Base-by-base conservation (phyloP, 805 yeast species). In the Candida chilensis region DNA sequence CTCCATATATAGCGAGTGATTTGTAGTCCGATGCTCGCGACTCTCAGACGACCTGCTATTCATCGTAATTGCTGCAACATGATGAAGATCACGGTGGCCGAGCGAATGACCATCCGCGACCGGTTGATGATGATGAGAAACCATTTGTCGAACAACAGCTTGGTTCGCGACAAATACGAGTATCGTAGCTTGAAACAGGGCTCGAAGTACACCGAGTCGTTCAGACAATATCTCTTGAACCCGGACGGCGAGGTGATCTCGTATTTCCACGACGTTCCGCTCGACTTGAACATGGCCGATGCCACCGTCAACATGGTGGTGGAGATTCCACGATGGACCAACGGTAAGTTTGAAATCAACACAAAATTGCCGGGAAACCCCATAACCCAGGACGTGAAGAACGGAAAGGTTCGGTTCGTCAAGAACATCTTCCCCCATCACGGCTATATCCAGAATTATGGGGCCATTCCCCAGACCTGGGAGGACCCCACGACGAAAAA, bases 391-490 rank as follows among this genome's bases (percentile, higher is more conserved):
- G 98, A 92, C 64, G 84, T 94, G 53, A 92, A 92, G 71, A 90
- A 92, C 72, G 97, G 96, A 44, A 81, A 86, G 61, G 75, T 87
- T 51, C 78, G 97, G 67, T 92, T 80, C 47, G 97, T 92, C 37
- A 80, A 95, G 68, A 92, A 92, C 75, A 78, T 94, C 60, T 90
- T 90, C 85, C 98, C 98, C 32, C 95, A 84, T 70, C 94, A 92
- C 59, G 98, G 98, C 47, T 90, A 92, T 71, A 90, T 90, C 46
- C 95, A 87, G 69, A 92, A 92, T 70, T 90, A 90, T 58, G 98
- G 97, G 58, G 96, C 96, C 29, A 82, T 90, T 74, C 97, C 97
- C 42, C 96, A 90, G 60, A 79, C 87, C 28, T 79, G 87, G 87
- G 87, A 79, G 57, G 84, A 79, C 49, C 70, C 70, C 28, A 57